phyloP scores from a whole-genome alignment of 805 yeast species.

The Barnettozyma sp. region DNA sequence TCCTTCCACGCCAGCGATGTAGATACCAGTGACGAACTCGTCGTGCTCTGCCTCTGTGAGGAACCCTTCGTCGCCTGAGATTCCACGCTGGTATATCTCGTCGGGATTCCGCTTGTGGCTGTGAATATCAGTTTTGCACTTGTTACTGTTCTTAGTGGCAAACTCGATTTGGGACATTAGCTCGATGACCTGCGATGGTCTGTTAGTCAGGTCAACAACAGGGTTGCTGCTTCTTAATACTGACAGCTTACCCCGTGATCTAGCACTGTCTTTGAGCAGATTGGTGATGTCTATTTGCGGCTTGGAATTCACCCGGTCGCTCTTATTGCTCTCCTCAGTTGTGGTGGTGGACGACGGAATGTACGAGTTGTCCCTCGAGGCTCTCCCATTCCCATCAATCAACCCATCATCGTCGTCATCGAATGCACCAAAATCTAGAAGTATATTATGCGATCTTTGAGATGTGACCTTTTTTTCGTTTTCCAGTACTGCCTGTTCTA shows the following conservation, averaged over 20 bases:
- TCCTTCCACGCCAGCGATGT: constrained; percentile 4
- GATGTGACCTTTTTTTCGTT: not conserved
- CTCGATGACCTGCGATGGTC: constrained; percentile 17
- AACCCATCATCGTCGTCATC: not conserved
- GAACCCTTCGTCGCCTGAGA: constrained; percentile 16
- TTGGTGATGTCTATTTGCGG: constrained; percentile 15
- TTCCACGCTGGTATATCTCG: constrained; percentile 2
- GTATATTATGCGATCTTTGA: too few relatives aligned
- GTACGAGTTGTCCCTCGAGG: too few relatives aligned
- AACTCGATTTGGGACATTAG: constrained; percentile 12
- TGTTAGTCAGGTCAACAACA: constrained; percentile 8
- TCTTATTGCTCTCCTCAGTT: too few relatives aligned
- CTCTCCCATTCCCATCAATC: too few relatives aligned
- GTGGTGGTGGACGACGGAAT: too few relatives aligned
- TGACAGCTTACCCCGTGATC: constrained; percentile 6
- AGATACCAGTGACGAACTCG: constrained; percentile 16
- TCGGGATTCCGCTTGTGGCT: too few relatives aligned
- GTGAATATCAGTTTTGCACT: too few relatives aligned
- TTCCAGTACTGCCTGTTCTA: constrained; percentile 1
- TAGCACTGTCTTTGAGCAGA: constrained; percentile 13
- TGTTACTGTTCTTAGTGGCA: too few relatives aligned
- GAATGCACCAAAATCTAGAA: constrained; percentile 2
- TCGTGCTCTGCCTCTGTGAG: constrained; percentile 9
- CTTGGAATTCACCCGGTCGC: too few relatives aligned
- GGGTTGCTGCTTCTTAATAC: not conserved